Base-by-base conservation (phyloP, 1,284 basidiomycete genomes). In the Melampsora larici-populina region DNA sequence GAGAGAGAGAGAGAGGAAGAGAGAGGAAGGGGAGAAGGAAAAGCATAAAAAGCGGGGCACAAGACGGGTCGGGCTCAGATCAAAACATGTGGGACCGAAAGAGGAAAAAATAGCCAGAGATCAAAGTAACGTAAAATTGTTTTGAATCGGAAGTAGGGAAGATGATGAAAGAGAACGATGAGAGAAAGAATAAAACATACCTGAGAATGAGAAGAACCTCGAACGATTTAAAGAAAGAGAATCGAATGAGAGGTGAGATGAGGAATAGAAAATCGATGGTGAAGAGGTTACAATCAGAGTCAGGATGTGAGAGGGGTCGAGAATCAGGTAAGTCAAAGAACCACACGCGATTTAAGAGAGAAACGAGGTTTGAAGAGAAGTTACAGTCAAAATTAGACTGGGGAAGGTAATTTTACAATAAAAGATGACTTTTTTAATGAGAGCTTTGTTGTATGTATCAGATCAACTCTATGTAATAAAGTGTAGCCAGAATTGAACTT, bases 211-310 rank as follows among this genome's bases (percentile, higher is more conserved):
- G 36, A n/a, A 11, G 66, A 21, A 36, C 31, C 31, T 43, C 13
- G n/a, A 24, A 33, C 33, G 40, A 67, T 11, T 15, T 18, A 15
- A 67, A 67, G 36, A 43, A 67, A 46, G 5, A 33, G 15, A 43
- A 67, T 24, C 65, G 65, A 67, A 40, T 24, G 65, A 67, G 31
- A 36, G 40, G 65, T 24, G n/a, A 46, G 36, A 31, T 36, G 31
- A n/a, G 11, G 13, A n/a, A 48, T 18, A 48, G 36, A 48, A 26
- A 26, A 48, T 9, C 15, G 66, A 48, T 3, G 17, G 66, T 11
- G 33, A 26, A 17, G 24, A 26, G 11, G 51, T 55, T 55, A 21
- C 21, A 55, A 13, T 21, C 36, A 36, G 36, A 36, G 24, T 21
- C 18, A 55, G 51, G 51, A 55, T 5, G 51, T 21, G 24, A 55